Conservation (phyloP, 768 basidiomycete genomes). For the Tulasnella sp. region DNA sequence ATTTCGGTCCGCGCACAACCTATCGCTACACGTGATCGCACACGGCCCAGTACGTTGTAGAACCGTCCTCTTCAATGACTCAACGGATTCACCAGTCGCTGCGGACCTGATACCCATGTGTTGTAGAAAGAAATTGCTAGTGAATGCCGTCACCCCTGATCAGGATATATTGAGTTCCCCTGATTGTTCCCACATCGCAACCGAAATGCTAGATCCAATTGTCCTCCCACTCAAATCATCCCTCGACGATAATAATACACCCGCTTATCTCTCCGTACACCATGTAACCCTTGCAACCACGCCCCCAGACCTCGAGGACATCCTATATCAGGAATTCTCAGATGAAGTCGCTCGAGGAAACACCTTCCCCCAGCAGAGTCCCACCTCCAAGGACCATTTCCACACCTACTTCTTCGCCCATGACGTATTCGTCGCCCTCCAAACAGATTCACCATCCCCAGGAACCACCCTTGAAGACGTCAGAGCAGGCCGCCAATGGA, state of each 20-base stretch:
- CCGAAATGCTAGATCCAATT: neutral
- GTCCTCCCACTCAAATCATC: neutral
- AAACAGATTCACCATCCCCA: conserved; percentile 30
- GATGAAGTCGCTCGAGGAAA: conserved; percentile 67
- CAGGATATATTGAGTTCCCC: neutral
- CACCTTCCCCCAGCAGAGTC: conserved; percentile 79
- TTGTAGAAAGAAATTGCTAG: neutral
- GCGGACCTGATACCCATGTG: too few species aligned
- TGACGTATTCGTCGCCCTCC: conserved; percentile 69
- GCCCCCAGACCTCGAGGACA: conserved; percentile 52
- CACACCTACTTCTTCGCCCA: conserved; percentile 71
- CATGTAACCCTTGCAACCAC: conserved; percentile 49
- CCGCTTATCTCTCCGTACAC: conserved; percentile 44
- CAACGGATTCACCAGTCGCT: neutral
- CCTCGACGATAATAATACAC: neutral
- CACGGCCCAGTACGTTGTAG: neutral
- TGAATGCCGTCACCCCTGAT: neutral
- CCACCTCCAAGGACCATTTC: conserved; percentile 51
- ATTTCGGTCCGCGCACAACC: too few species aligned
- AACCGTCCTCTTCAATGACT: neutral
- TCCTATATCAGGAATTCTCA: conserved; percentile 62
- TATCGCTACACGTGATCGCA: neutral
- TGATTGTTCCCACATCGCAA: neutral
- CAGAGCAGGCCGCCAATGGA: conserved; percentile 55
- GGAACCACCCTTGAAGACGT: conserved; percentile 43